These are phyloP conservation scores for Fusarium sp. DNA, from an alignment of 2,329 filamentous ascomycete genomes.

Conservation along the genomic window DNA sequence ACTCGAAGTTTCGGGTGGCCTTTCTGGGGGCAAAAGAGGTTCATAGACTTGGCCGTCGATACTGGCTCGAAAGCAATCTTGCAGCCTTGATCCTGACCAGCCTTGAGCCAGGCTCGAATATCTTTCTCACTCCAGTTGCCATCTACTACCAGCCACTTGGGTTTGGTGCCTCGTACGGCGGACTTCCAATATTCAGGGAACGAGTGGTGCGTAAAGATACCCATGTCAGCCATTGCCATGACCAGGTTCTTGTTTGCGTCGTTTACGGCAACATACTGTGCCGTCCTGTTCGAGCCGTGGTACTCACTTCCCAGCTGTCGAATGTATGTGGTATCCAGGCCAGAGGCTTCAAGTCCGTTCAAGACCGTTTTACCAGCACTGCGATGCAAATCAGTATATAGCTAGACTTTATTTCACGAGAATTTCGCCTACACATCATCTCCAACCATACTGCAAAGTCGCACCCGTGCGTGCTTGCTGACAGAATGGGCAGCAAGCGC, in stretches of 20 bases:
- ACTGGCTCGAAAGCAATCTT: slow-evolving; percentile 88
- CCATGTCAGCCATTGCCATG: slow-evolving; percentile 97
- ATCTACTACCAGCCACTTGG: slow-evolving; percentile 85
- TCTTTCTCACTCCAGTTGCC: slow-evolving; percentile 80
- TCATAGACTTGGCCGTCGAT: slow-evolving; percentile 78
- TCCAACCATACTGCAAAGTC: slow-evolving; percentile 82
- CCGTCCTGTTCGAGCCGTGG: slow-evolving; percentile 70
- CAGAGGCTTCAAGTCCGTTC: slow-evolving; percentile 68
- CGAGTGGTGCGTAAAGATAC: slow-evolving; percentile 71
- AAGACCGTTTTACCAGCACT: slow-evolving; percentile 79
- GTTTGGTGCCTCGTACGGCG: slow-evolving; percentile 63
- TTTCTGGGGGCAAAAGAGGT: slow-evolving; percentile 66
- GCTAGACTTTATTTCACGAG: neutral
- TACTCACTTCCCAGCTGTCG: slow-evolving; percentile 61
- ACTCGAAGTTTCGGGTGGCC: slow-evolving; percentile 54
- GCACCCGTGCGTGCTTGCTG: slow-evolving; percentile 68
- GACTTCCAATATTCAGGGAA: slow-evolving; percentile 68
- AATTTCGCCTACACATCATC: slow-evolving; percentile 70
- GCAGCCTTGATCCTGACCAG: slow-evolving; percentile 64
- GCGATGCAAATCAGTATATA: slow-evolving; percentile 20
- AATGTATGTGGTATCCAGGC: slow-evolving; percentile 72
- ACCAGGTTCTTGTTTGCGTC: slow-evolving; percentile 82
- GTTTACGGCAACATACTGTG: slow-evolving; percentile 92
- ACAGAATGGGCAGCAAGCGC: slow-evolving; percentile 80
- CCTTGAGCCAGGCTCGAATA: slow-evolving; percentile 73